Evolutionary conservation across 108 stramenopile genomes (phyloP).

Genomic region (Mediolabrus comicus): DNA sequence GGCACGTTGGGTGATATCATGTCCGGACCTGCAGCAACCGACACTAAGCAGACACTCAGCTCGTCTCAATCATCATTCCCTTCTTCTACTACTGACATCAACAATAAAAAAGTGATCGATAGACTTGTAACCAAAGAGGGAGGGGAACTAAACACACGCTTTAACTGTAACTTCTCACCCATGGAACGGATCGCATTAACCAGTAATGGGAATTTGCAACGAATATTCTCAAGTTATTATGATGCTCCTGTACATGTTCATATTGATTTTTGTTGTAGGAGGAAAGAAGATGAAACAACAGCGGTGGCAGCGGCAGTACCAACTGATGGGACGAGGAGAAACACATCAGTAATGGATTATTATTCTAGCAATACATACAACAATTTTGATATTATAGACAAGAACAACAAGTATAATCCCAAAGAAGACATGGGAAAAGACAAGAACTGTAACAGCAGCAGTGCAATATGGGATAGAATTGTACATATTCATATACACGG

Average conservation of each 20-base stretch:
- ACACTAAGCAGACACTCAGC: background rate
- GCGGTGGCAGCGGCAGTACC: too few species aligned
- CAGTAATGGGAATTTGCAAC: slow-evolving; percentile 83
- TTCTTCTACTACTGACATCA: background rate
- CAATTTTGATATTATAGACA: background rate
- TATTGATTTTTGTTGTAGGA: slow-evolving; percentile 56
- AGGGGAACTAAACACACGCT: slow-evolving; percentile 38
- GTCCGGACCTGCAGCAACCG: slow-evolving; percentile 41
- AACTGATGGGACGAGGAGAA: too few species aligned
- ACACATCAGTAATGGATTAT: background rate
- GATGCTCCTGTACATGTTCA: slow-evolving; percentile 76
- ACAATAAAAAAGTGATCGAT: slow-evolving; percentile 12
- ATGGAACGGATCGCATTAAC: slow-evolving; percentile 84
- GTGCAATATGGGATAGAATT: slow-evolving; percentile 60
- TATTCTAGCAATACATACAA: background rate
- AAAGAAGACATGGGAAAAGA: background rate
- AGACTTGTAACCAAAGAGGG: slow-evolving; percentile 54
- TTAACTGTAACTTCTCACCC: slow-evolving; percentile 45
- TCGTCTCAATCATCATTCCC: background rate
- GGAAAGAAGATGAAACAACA: background rate
- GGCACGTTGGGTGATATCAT: slow-evolving; percentile 83
- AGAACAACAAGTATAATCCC: background rate
- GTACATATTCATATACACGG: slow-evolving; percentile 42
- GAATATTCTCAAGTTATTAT: slow-evolving; percentile 81
- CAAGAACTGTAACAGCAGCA: background rate